Percentiles rank a stretch among this genome's conserved stretches.
phyloP scores from a whole-genome alignment of 75 land plant genomes.

The Sequoia sempervirens region DNA sequence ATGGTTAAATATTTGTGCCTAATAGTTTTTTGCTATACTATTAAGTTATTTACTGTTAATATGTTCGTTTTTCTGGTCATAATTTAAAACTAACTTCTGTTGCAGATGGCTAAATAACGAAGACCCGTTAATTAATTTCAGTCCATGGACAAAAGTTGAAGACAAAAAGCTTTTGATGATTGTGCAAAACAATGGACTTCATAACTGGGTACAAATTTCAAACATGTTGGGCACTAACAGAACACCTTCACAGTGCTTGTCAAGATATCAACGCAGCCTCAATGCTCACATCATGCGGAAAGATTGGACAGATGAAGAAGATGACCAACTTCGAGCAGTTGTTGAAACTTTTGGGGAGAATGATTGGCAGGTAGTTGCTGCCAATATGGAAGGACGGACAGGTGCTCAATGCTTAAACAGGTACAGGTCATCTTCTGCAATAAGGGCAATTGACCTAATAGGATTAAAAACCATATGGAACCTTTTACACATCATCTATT shows the following conservation, averaged over 20 bases:
- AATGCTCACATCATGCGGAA: slow-evolving; percentile 75
- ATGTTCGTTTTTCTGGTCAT: background rate
- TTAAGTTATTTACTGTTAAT: background rate
- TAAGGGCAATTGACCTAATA: background rate
- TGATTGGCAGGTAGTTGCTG: slow-evolving; percentile 87
- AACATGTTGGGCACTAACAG: slow-evolving; percentile 58
- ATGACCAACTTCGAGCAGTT: slow-evolving; percentile 66
- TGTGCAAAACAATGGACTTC: slow-evolving; percentile 47
- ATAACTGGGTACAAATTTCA: slow-evolving; percentile 75
- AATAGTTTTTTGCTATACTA: background rate
- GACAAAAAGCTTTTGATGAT: slow-evolving; percentile 71
- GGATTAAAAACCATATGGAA: background rate
- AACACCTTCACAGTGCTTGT: slow-evolving; percentile 85
- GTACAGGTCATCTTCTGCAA: slow-evolving; percentile 18
- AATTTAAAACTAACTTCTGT: slow-evolving; percentile 2
- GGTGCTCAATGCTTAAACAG: slow-evolving; percentile 81
- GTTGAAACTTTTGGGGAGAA: slow-evolving; percentile 74
- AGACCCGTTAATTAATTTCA: slow-evolving; percentile 65
- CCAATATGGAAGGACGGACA: slow-evolving; percentile 70
- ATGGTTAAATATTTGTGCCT: background rate
- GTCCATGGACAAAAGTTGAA: slow-evolving; percentile 68
- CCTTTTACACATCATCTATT: background rate
- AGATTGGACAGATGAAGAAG: slow-evolving; percentile 88
- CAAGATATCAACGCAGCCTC: slow-evolving; percentile 88
- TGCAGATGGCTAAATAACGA: slow-evolving; percentile 85